Evolutionary conservation across 331 rosid genomes (phyloP), one percentile per base, ranked within the genome.

Genomic region (Quercus lobata): DNA sequence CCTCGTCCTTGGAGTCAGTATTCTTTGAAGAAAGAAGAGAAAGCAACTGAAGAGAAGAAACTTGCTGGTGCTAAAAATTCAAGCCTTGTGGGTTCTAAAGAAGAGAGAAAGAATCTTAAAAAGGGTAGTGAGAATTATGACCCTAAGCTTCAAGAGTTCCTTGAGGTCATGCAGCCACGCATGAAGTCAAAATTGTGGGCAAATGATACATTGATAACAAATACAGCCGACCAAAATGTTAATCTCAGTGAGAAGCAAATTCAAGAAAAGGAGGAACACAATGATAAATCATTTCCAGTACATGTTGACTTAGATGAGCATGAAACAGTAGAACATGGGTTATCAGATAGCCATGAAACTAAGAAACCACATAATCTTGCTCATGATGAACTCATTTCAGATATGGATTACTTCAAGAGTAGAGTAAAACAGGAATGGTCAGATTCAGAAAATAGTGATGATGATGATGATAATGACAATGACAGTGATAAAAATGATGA

Each of bases 1-100:
- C 98, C 98, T 41, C 90, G 91, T 54, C 91, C 99, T 3, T 91
- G 98, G 99, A 91, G 99, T 83, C 86, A 88, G 7, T 46, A 91
- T 78, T 84, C 92, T 1, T 54, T 74, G 37, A 87, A 86, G 76
- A 82, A 85, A 37, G 91, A 76, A 6, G 77, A 69, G 2, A 71
- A 85, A 77, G 77, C n/a, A 60, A 65, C 70, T 62, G 66, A 18
- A 5, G 85, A 78, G 70, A 70, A 72, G 29, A 57, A 83, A 60
- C 62, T 22, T 35, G 79, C 71, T 46, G 81, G 24, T 2, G 52
- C 52, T 76, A 71, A 73, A 81, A 70, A 58, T 49, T 41, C 37
- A 34, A 79, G 75, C 62, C 29, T 41, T 73, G 62, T 46, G 71
- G 75, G 57, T 56, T 75, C 81, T 55, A 82, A 86, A 81, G 87